These are phyloP conservation scores for Metarhizium guizhouense DNA, from an alignment of 2,329 filamentous ascomycete species.

Conservation along the genomic window DNA sequence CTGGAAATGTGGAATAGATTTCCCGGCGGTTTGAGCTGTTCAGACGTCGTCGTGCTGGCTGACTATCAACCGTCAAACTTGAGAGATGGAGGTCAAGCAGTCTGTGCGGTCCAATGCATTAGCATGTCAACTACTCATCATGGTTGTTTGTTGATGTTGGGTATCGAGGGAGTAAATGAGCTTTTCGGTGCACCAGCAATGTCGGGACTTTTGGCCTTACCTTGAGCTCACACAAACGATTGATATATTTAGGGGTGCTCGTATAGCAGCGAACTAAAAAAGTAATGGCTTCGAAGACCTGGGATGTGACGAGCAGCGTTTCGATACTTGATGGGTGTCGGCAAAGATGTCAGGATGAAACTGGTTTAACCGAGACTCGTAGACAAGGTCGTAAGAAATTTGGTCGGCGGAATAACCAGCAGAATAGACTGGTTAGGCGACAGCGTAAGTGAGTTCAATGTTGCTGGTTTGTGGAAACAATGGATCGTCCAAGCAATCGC, in stretches of 20 bases:
- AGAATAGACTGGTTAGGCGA: background rate
- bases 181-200: background rate
- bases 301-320: background rate
- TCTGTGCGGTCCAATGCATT: background rate
- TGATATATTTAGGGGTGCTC: too few species aligned
- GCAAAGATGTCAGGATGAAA: background rate
- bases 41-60: background rate
- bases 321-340: background rate
- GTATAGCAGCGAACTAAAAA: too few species aligned
- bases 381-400: background rate
- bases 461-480: background rate
- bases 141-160: background rate
- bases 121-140: background rate
- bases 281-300: too few species aligned
- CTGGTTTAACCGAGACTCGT: background rate
- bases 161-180: background rate
- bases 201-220: too few species aligned
- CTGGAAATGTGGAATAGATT: background rate
- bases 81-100: background rate
- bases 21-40: background rate
- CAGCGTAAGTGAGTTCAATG: background rate
- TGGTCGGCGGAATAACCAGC: background rate
- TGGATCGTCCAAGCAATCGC: background rate
- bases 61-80: background rate
- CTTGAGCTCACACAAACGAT: too few species aligned